A percentile compares a stretch with the other conserved stretches of the same genome.
These are phyloP conservation scores for Podospora pseudocomata DNA, from an alignment of 495 filamentous ascomycete genomes.

Conservation along the genomic window DNA sequence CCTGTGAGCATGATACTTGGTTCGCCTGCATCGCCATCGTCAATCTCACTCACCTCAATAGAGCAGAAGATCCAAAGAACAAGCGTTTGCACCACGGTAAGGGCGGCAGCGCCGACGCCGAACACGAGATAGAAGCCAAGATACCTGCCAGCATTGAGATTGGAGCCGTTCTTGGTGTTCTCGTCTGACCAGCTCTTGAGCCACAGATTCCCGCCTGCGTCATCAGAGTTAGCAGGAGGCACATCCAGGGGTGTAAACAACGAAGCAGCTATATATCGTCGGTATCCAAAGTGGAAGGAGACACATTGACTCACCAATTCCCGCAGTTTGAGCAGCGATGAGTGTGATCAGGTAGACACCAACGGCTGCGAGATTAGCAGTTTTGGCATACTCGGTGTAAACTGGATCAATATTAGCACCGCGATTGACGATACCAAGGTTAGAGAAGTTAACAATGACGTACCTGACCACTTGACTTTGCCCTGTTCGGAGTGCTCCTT, in stretches of 20 bases:
- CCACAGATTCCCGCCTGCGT: constrained; percentile 71
- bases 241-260: background rate
- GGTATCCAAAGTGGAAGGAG: background rate
- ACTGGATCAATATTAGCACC: constrained; percentile 44
- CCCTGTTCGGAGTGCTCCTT: constrained; percentile 89
- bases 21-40: background rate
- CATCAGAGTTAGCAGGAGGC: constrained; percentile 10
- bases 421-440: background rate
- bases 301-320: constrained; percentile 53
- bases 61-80: constrained; percentile 99
- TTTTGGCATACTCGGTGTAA: constrained; percentile 85
- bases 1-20: constrained; percentile 16
- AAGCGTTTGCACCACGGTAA: constrained; percentile 89
- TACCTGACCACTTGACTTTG: constrained; percentile 88
- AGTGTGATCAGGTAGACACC: constrained; percentile 73
- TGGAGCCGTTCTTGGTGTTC: constrained; percentile 63
- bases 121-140: constrained; percentile 93
- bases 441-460: constrained; percentile 8
- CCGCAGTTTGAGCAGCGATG: constrained; percentile 72
- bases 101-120: constrained; percentile 78
- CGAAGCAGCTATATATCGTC: background rate
- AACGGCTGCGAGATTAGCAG: constrained; percentile 84
- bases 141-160: constrained; percentile 78
- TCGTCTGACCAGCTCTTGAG: constrained; percentile 85
- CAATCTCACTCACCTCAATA: constrained; percentile 65